Conservation (phyloP, 805 yeast species). For the Candida dajiaensis region DNA sequence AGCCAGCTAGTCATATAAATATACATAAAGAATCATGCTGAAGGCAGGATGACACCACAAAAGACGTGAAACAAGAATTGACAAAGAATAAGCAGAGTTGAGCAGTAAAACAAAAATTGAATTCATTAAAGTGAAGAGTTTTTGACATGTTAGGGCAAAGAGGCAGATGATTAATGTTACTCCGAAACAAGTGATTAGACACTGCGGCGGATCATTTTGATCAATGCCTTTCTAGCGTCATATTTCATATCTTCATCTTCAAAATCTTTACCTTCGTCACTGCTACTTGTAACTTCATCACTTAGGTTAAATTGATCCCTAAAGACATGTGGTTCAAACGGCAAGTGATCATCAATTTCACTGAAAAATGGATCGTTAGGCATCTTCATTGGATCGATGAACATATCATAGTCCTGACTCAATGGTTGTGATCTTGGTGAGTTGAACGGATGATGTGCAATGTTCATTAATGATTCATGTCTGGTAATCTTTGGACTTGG, state of each 20-base stretch:
- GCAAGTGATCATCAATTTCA: constrained; percentile 13
- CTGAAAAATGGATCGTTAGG: constrained; percentile 16
- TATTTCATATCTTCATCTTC: constrained; percentile 14
- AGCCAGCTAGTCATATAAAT: not conserved
- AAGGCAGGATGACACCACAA: not conserved
- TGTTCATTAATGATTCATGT: constrained; percentile 16
- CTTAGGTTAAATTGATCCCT: constrained; percentile 1
- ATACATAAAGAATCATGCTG: not conserved
- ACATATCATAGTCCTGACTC: constrained; percentile 15
- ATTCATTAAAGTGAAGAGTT: not conserved
- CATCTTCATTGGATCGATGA: constrained; percentile 19
- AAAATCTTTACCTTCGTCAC: constrained; percentile 10
- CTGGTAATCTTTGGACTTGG: constrained; percentile 11
- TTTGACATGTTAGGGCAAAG: not conserved
- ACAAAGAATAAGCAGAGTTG: not conserved
- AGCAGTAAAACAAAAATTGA: not conserved
- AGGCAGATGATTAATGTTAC: not conserved
- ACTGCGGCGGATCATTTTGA: constrained; percentile 24
- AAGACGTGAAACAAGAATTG: not conserved
- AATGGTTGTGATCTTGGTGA: constrained; percentile 14
- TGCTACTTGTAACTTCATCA: constrained; percentile 4
- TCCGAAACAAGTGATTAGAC: constrained; percentile 4
- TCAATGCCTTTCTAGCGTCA: constrained; percentile 26
- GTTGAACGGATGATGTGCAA: constrained; percentile 5
- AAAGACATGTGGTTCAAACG: constrained; percentile 1